These are phyloP conservation scores for Floccularia luteovirens DNA, from an alignment of 768 basidiomycete genomes.

Conservation along the genomic window DNA sequence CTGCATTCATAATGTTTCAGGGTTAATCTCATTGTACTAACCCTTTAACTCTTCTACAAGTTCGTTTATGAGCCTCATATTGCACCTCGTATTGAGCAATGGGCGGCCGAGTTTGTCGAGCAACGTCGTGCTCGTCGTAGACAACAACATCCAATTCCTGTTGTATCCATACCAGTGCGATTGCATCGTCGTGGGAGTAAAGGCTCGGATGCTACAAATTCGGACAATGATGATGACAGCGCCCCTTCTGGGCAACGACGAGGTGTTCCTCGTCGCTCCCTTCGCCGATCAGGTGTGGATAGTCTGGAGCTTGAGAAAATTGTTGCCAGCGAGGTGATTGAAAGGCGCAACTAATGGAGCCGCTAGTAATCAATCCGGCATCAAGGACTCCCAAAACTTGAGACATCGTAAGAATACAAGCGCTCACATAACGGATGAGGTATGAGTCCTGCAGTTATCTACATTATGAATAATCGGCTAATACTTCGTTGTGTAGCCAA, in stretches of 20 bases:
- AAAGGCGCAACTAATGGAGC: slow-evolving; percentile 55
- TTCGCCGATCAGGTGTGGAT: slow-evolving; percentile 7
- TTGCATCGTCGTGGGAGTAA: slow-evolving; percentile 18
- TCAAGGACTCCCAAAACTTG: slow-evolving; percentile 25
- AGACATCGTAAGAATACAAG: slow-evolving; percentile 21
- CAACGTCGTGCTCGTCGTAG: slow-evolving; percentile 20
- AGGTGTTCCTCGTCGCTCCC: slow-evolving; percentile 4
- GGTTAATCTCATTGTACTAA: slow-evolving; percentile 10
- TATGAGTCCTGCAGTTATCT: slow-evolving; percentile 14
- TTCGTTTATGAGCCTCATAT: slow-evolving; percentile 67
- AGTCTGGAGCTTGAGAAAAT: slow-evolving; percentile 45
- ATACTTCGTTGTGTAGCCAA: slow-evolving; percentile 26
- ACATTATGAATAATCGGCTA: slow-evolving; percentile 1
- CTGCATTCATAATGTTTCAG: slow-evolving; percentile 7
- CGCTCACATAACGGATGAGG: slow-evolving; percentile 34
- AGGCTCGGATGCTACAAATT: slow-evolving; percentile 13
- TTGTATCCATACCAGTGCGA: slow-evolving; percentile 11
- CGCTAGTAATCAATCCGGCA: too few species aligned
- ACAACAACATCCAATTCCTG: slow-evolving; percentile 15
- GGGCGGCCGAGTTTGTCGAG: slow-evolving; percentile 31
- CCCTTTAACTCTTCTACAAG: slow-evolving; percentile 23
- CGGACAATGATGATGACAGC: slow-evolving; percentile 8
- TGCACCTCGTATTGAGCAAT: slow-evolving; percentile 48
- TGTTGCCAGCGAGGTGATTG: slow-evolving; percentile 38
- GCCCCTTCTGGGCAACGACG: too few species aligned